phyloP scores from a whole-genome alignment of 2,329 filamentous ascomycete species.

The Mycosphaerelloides madeirae region DNA sequence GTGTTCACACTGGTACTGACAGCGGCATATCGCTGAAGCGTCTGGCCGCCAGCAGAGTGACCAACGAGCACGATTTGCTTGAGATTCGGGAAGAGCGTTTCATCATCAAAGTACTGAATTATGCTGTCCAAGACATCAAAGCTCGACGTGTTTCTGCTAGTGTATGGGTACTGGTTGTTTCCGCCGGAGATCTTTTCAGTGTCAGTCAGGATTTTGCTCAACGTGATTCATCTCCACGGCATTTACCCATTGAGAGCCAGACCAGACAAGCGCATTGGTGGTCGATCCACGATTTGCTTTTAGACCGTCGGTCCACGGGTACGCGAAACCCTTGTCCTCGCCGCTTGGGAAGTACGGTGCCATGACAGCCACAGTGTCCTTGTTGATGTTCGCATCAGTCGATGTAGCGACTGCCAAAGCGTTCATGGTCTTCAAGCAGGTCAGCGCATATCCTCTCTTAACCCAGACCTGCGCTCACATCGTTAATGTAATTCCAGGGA shows the following conservation, averaged over 20 bases:
- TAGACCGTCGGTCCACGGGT: constrained; percentile 30
- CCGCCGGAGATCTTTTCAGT: constrained; percentile 23
- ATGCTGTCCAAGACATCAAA: constrained; percentile 33
- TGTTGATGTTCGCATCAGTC: constrained; percentile 24
- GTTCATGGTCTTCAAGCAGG: constrained; percentile 22
- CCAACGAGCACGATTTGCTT: constrained; percentile 35
- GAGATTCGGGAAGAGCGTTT: constrained; percentile 30
- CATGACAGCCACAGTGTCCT: constrained; percentile 29
- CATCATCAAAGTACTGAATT: constrained; percentile 31
- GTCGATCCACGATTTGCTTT: constrained; percentile 25
- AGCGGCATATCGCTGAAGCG: constrained; percentile 31
- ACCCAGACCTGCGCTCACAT: constrained; percentile 12
- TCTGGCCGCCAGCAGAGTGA: constrained; percentile 34
- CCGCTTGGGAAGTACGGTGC: constrained; percentile 34
- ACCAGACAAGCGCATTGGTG: constrained; percentile 32
- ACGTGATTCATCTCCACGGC: no score
- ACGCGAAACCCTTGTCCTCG: constrained; percentile 30
- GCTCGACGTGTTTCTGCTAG: constrained; percentile 20
- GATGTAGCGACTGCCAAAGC: constrained; percentile 25
- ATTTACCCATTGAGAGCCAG: constrained; percentile 27
- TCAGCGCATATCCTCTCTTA: constrained; percentile 14
- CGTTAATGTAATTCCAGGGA: constrained; percentile 23
- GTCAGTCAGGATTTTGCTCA: no score
- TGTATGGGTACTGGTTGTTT: constrained; percentile 31
- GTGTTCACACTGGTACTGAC: constrained; percentile 24